These are phyloP conservation scores for Globisporangium uncinulatum DNA, from an alignment of 352 stramenopile species.

Conservation along the genomic window DNA sequence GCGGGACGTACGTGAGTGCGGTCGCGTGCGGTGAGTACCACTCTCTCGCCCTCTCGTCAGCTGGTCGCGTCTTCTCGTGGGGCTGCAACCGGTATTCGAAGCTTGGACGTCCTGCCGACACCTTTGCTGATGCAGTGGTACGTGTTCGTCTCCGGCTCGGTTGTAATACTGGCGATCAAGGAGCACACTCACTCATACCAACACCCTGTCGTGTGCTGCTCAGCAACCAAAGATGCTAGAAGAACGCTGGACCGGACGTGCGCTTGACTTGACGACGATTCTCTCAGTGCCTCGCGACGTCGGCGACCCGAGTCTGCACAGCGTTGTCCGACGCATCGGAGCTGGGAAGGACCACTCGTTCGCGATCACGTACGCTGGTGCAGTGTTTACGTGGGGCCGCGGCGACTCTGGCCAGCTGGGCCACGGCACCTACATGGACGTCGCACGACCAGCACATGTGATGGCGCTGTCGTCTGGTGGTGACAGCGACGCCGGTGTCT, in stretches of 20 bases:
- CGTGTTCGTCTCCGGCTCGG: constrained; percentile 4
- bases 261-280: constrained; percentile 24
- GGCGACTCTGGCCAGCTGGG: constrained; percentile 62
- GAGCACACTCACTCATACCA: neutral
- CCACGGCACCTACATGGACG: constrained; percentile 57
- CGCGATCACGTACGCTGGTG: constrained; percentile 45
- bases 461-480: constrained; percentile 29
- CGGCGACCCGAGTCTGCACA: constrained; percentile 13
- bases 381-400: constrained; percentile 64
- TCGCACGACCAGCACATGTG: constrained; percentile 49
- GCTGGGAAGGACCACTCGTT: constrained; percentile 65
- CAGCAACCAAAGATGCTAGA: constrained; percentile 43
- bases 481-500: constrained; percentile 5
- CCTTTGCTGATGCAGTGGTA: constrained; percentile 36
- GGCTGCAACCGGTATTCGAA: constrained; percentile 65
- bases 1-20: constrained; percentile 47
- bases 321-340: constrained; percentile 44
- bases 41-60: constrained; percentile 56
- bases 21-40: constrained; percentile 74
- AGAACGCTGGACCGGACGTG: constrained; percentile 32
- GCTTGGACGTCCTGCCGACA: constrained; percentile 38
- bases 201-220: neutral
- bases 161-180: neutral
- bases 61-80: constrained; percentile 62
- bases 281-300: constrained; percentile 16